phyloP scores from a whole-genome alignment of 1,284 basidiomycete genomes.

The Schizophyllum commune region DNA sequence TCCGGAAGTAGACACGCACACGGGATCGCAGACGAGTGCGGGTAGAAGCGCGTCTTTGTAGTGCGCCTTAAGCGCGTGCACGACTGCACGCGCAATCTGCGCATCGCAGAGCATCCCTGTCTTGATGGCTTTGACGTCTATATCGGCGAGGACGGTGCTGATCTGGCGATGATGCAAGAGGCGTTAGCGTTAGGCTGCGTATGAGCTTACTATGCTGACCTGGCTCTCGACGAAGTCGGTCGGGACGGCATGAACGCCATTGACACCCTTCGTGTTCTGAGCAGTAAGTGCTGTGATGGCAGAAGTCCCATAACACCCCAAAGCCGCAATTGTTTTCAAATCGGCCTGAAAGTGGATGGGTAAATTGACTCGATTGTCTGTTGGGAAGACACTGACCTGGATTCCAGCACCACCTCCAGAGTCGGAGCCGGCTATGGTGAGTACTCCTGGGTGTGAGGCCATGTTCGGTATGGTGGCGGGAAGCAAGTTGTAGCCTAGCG shows the following conservation, averaged over 20 bases:
- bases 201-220: conserved; percentile 28
- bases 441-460: conserved; percentile 1
- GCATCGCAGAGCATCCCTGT: conserved; percentile 81
- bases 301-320: conserved; percentile 80
- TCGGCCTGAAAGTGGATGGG: conserved; percentile 51
- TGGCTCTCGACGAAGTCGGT: conserved; percentile 66
- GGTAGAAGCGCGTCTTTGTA: conserved; percentile 29
- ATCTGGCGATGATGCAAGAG: conserved; percentile 41
- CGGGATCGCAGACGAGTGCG: conserved; percentile 78
- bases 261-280: conserved; percentile 87
- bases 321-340: conserved; percentile 78
- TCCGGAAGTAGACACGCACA: conserved; percentile 90
- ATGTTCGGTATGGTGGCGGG: not conserved
- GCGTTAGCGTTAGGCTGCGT: conserved; percentile 2
- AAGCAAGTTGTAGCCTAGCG: not conserved
- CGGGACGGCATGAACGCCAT: conserved; percentile 59
- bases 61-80: conserved; percentile 33
- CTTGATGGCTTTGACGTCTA: conserved; percentile 74
- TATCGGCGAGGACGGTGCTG: conserved; percentile 66
- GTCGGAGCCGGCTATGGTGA: conserved; percentile 85
- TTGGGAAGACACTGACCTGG: conserved; percentile 43
- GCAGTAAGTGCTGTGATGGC: conserved; percentile 87
- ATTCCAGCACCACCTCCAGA: conserved; percentile 88
- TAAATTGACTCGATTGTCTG: not conserved
- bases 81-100: conserved; percentile 36